phyloP scores from a whole-genome alignment of 2,329 filamentous ascomycete genomes.

The Penicillium verrucosum region DNA sequence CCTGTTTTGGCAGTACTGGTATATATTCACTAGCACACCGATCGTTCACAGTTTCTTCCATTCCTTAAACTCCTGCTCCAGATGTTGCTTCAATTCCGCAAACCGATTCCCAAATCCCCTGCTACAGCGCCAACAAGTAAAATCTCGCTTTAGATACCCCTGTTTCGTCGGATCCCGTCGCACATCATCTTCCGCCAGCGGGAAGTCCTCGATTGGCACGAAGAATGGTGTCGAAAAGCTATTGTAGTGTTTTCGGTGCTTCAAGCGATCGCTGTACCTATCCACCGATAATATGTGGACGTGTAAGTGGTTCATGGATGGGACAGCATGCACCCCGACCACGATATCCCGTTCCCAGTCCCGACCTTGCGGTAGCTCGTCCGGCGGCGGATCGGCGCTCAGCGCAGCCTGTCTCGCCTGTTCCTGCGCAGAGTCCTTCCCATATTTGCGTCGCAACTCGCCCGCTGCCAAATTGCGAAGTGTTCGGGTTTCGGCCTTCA shows the following conservation, averaged over 20 bases:
- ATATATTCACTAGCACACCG: neutral
- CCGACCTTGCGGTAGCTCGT: slow-evolving; percentile 65
- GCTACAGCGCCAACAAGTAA: slow-evolving; percentile 83
- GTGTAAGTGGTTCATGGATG: slow-evolving; percentile 90
- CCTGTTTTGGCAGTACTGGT: neutral
- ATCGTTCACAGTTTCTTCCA: slow-evolving; percentile 64
- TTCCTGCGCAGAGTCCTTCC: slow-evolving; percentile 62
- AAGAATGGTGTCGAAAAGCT: slow-evolving; percentile 87
- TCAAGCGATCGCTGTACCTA: slow-evolving; percentile 67
- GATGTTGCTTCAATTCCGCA: slow-evolving; percentile 68
- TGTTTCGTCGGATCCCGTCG: slow-evolving; percentile 56
- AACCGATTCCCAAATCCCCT: slow-evolving; percentile 72
- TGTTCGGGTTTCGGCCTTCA: slow-evolving; percentile 59
- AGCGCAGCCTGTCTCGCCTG: slow-evolving; percentile 62
- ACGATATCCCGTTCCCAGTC: slow-evolving; percentile 75
- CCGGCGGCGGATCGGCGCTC: slow-evolving; percentile 49
- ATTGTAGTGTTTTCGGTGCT: slow-evolving; percentile 85
- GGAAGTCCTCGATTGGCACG: slow-evolving; percentile 74
- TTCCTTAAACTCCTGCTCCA: slow-evolving; percentile 68
- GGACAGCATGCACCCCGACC: slow-evolving; percentile 78
- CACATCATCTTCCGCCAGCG: slow-evolving; percentile 63
- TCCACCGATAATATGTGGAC: slow-evolving; percentile 83
- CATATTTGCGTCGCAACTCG: slow-evolving; percentile 70
- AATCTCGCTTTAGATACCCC: slow-evolving; percentile 61
- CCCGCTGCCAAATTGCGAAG: slow-evolving; percentile 65